Base-by-base conservation (phyloP, 805 yeast species). In the Vanderwaltozyma tropicalis region DNA sequence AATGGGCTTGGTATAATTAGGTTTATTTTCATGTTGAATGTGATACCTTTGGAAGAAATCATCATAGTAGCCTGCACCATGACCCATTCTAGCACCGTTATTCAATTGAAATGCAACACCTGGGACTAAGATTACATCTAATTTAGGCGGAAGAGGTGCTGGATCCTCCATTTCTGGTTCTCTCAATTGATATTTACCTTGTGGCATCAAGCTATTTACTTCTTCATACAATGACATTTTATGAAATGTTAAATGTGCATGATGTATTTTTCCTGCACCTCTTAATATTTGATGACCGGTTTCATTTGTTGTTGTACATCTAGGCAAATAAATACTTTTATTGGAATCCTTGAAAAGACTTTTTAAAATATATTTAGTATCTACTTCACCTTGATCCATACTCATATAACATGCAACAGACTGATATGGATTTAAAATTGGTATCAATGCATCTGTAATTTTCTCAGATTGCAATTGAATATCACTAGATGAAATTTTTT, bases 11-110 rank as follows among this genome's bases (percentile, higher is more conserved):
- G n/a, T n/a, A 12, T 38, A 30, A 11, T 25, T 7, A 4, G 17
- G 2, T 22, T 40, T 38, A 10, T 40, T 32, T 16, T 51, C 46
- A 27, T 49, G 44, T 18, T 45, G 39, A 20, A 46, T 40, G 22
- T 35, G 37, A 46, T 76, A 76, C 35, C 80, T 61, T 32, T 67
- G 62, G 30, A 82, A 68, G 49, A 67, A 82, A 48, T 80, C 85
- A 55, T 89, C 98, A 56, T 92, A 89, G 57, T 74, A 87, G 0
- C 96, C 98, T 5, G 79, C 89, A 1, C 98, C 98, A 55, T 86
- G 94, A 1, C 98, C 98, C 37, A 89, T 55, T 38, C 98, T 57
- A 11, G 64, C 56, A 17, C 76, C 62, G 5, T 46, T 43, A 18
- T 46, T 35, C 5, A 53, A 49, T 11, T 53, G 45, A 57, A 84